These are phyloP conservation scores for Yamadazyma laniorum DNA, from an alignment of 805 yeast species.

Conservation along the genomic window DNA sequence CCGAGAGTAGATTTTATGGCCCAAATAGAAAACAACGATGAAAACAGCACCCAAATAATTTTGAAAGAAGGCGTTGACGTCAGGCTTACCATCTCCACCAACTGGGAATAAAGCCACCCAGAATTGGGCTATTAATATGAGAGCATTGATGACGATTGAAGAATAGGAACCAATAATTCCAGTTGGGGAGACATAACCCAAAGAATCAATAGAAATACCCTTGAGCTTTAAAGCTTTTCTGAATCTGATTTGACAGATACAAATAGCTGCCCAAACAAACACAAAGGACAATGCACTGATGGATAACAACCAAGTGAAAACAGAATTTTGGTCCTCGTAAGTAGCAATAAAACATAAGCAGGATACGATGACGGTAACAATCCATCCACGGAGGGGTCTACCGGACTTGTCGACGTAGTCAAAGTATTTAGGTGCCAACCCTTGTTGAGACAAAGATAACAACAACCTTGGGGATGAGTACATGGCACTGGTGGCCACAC, in stretches of 20 bases:
- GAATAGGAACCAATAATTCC: conserved; percentile 41
- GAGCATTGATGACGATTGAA: conserved; percentile 28
- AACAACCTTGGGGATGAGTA: conserved; percentile 43
- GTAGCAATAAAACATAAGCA: conserved; percentile 42
- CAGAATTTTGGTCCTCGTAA: conserved; percentile 36
- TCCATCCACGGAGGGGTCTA: conserved; percentile 40
- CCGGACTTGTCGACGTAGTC: conserved; percentile 42
- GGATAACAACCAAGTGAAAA: conserved; percentile 42
- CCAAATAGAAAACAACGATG: conserved; percentile 28
- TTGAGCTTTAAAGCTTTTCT: conserved; percentile 36
- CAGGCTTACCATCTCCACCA: conserved; percentile 24
- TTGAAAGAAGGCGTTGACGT: conserved; percentile 30
- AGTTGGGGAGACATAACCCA: conserved; percentile 38
- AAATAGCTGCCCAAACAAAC: conserved; percentile 43
- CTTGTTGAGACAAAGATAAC: conserved; percentile 42
- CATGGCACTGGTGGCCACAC: conserved; percentile 42
- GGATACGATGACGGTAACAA: conserved; percentile 33
- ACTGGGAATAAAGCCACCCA: conserved; percentile 45
- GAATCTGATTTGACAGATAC: conserved; percentile 40
- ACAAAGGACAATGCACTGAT: conserved; percentile 42
- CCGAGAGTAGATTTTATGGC: conserved; percentile 32
- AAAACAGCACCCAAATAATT: conserved; percentile 32
- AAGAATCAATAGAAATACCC: conserved; percentile 25
- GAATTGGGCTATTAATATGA: conserved; percentile 42
- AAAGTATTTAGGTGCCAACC: conserved; percentile 39